A percentile compares a stretch with the other conserved stretches of the same genome.
Conservation (phyloP, 352 stramenopile species). For the Globisporangium megalacanthum region DNA sequence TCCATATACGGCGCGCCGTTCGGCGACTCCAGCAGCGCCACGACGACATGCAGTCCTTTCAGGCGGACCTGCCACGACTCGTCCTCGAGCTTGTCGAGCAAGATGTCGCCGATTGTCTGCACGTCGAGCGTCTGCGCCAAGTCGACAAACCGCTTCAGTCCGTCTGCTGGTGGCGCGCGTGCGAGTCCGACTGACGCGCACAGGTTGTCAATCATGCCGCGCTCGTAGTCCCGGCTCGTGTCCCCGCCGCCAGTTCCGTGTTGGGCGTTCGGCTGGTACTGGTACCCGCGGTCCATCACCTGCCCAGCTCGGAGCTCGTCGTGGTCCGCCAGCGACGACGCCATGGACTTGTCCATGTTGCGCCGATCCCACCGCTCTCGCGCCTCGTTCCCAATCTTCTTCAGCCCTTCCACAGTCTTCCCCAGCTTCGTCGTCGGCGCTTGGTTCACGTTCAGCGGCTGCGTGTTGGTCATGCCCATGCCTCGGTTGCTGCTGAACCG, state of each 20-base stretch:
- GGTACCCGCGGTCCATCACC: slow-evolving; percentile 65
- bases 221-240: slow-evolving; percentile 82
- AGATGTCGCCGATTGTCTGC: slow-evolving; percentile 81
- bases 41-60: slow-evolving; percentile 78
- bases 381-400: slow-evolving; percentile 74
- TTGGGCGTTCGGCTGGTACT: slow-evolving; percentile 57
- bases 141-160: slow-evolving; percentile 79
- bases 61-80: slow-evolving; percentile 72
- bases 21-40: slow-evolving; percentile 70
- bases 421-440: slow-evolving; percentile 50
- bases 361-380: slow-evolving; percentile 81
- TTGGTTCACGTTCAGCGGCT: slow-evolving; percentile 28
- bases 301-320: slow-evolving; percentile 69
- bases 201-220: slow-evolving; percentile 79
- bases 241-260: slow-evolving; percentile 63
- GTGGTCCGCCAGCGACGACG: slow-evolving; percentile 82
- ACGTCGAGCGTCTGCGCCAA: slow-evolving; percentile 80
- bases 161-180: slow-evolving; percentile 67
- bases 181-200: slow-evolving; percentile 72
- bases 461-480: slow-evolving; percentile 45
- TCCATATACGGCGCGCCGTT: slow-evolving; percentile 59
- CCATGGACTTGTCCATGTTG: slow-evolving; percentile 90
- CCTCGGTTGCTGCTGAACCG: slow-evolving; percentile 46
- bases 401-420: slow-evolving; percentile 74
- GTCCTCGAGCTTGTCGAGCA: slow-evolving; percentile 86